Evolutionary conservation across 352 stramenopile species (phyloP).

Genomic region (Vaucheria bursata): DNA sequence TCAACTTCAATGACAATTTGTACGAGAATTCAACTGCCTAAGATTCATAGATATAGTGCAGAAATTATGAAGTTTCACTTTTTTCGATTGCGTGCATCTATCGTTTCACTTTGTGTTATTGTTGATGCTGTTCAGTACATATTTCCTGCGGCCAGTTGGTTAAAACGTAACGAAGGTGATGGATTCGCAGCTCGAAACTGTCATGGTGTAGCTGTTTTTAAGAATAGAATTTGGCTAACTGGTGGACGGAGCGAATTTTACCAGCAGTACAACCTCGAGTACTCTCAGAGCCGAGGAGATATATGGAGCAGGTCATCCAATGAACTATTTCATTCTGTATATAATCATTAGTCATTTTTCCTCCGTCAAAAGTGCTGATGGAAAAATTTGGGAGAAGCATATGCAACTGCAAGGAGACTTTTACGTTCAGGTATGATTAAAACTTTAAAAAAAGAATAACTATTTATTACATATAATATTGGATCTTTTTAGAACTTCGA

Average conservation of each 20-base stretch:
- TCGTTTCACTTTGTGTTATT: too few relatives aligned
- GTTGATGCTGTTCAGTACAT: neutral
- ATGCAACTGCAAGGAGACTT: conserved; percentile 44
- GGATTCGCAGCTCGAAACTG: conserved; percentile 27
- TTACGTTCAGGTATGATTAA: conserved; percentile 17
- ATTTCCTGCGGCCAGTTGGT: conserved; percentile 13
- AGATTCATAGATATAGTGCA: too few relatives aligned
- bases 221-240: conserved; percentile 39
- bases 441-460: neutral
- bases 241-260: conserved; percentile 40
- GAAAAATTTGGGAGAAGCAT: conserved; percentile 29
- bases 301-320: conserved; percentile 45
- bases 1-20: too few relatives aligned
- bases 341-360: too few relatives aligned
- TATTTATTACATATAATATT: neutral
- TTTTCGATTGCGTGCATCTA: too few relatives aligned
- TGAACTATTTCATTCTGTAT: too few relatives aligned
- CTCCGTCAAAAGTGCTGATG: conserved; percentile 19
- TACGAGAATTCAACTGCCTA: too few relatives aligned
- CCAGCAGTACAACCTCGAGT: conserved; percentile 45
- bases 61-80: too few relatives aligned
- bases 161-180: conserved; percentile 17
- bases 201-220: conserved; percentile 40
- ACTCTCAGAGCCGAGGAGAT: conserved; percentile 24
- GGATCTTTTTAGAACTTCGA: conserved; percentile 18